Base-by-base conservation (phyloP, 2,329 filamentous ascomycete genomes). In the Ascochyta pisi region DNA sequence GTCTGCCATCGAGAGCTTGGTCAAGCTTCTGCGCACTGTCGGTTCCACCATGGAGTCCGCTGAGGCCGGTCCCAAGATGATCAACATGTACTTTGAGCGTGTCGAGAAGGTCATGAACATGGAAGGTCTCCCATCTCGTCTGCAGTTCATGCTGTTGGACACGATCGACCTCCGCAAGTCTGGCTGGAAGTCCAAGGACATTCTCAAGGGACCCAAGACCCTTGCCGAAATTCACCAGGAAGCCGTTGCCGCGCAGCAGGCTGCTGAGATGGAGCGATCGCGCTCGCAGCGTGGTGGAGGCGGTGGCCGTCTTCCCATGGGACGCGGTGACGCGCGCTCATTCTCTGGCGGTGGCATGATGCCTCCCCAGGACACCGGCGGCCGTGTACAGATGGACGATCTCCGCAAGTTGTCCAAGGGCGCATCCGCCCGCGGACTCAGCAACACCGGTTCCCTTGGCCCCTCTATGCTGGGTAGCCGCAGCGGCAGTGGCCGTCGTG, bases 81-180 rank as follows among this genome's bases (percentile, higher is more conserved):
- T 99, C 88, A 89, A 95, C 73, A 89, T 88, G 39, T 99, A 99
- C 86, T 99, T 99, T 78, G 81, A 85, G 60, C 91, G 95, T 60
- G 97, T 99, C 68, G 83, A 90, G 68, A 83, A 82, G 66, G 93
- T 96, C 83, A 83, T 93, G 57, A 87, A 93, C 24, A 87, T 91
- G 58, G 89, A 90, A 29, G 74, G 70, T 15, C 83, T 99, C 23
- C 88, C 89, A 46, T 97, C 92, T 78, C 89, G 95, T 82, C 83
- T 97, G 66, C 88, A 86, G 74, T 99, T 98, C 80, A 98, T 99
- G 95, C 85, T 99, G 58, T 87, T 98, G 87, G 95, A 99, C 73
- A 86, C 96, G 51, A 76, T 96, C 54, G 95, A 99, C 75, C 83
- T 99, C 63, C 89, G 95, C 65, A 86, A 78, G 73, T 81, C 82